Percentiles rank a stretch among this genome's conserved stretches.
Conservation (phyloP, 208 protist genomes). For the Porcisia hertigi region DNA sequence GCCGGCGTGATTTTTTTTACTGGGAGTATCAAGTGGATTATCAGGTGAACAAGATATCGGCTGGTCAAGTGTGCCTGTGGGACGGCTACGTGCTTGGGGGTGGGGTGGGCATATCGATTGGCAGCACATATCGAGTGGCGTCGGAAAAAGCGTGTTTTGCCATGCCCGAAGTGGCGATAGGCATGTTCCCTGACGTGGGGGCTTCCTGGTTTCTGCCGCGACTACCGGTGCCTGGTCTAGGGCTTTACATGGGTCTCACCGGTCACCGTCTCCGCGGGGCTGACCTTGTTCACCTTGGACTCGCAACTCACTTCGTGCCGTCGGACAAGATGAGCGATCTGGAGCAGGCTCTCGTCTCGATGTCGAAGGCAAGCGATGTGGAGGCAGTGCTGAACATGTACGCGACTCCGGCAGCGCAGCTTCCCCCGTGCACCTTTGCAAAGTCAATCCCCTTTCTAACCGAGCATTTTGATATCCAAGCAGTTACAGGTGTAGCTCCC, state of each 20-base stretch:
- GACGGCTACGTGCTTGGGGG: constrained; percentile 86
- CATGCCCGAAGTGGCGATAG: constrained; percentile 88
- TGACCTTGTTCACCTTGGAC: constrained; percentile 64
- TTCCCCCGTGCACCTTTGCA: constrained; percentile 53
- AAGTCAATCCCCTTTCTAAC: constrained; percentile 32
- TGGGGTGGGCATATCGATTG: constrained; percentile 76
- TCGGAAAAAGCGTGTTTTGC: constrained; percentile 80
- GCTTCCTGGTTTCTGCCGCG: constrained; percentile 73
- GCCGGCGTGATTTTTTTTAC: constrained; percentile 56
- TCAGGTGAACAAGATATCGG: constrained; percentile 45
- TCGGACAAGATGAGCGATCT: constrained; percentile 47
- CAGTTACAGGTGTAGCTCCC: constrained; percentile 37
- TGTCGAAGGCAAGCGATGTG: constrained; percentile 33
- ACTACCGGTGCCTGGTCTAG: constrained; percentile 43
- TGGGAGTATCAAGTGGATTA: constrained; percentile 76
- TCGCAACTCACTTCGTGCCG: constrained; percentile 86
- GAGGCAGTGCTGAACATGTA: constrained; percentile 52
- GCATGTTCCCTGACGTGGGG: constrained; percentile 82
- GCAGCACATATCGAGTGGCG: constrained; percentile 70
- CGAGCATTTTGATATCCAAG: constrained; percentile 37
- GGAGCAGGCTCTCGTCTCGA: constrained; percentile 51
- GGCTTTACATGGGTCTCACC: constrained; percentile 80
- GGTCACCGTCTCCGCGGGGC: constrained; percentile 71
- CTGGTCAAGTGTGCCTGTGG: constrained; percentile 72
- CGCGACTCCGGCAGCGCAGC: constrained; percentile 18